Evolutionary conservation across 2,329 filamentous ascomycete species (phyloP).

Genomic region (Paraphoma sp.): DNA sequence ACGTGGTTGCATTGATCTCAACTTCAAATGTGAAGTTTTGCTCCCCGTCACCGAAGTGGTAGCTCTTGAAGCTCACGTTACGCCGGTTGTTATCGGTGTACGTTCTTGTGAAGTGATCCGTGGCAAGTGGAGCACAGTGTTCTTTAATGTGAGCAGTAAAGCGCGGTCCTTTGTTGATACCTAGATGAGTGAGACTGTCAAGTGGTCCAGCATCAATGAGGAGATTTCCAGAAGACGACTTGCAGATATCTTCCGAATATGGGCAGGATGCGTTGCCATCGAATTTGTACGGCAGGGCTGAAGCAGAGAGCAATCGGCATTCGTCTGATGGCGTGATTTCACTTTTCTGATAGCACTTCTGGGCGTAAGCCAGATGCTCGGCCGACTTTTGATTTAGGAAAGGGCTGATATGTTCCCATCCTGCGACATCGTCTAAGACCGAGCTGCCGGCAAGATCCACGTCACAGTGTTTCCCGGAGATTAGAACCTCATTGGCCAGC

Average conservation of each 20-base stretch:
- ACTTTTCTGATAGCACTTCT: too few relatives aligned
- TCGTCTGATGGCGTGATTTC: too few relatives aligned
- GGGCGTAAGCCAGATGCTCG: too few relatives aligned
- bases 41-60: not conserved
- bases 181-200: not conserved
- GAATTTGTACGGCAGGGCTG: too few relatives aligned
- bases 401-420: not conserved
- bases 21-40: too few relatives aligned
- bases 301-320: too few relatives aligned
- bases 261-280: not conserved
- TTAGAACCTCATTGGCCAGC: slow-evolving; percentile 39
- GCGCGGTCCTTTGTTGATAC: not conserved
- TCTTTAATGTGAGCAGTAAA: not conserved
- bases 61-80: not conserved
- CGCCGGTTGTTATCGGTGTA: not conserved
- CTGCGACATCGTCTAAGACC: not conserved
- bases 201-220: not conserved
- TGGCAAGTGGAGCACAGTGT: not conserved
- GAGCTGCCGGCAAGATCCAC: not conserved
- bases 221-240: not conserved
- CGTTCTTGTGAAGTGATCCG: not conserved
- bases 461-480: slow-evolving; percentile 18
- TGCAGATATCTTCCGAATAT: not conserved
- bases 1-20: too few relatives aligned
- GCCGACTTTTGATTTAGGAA: not conserved